A percentile compares a stretch with the other conserved stretches of the same genome.
These are phyloP conservation scores for Hypoxylon cercidicola DNA, from an alignment of 495 filamentous ascomycete genomes.

Conservation along the genomic window DNA sequence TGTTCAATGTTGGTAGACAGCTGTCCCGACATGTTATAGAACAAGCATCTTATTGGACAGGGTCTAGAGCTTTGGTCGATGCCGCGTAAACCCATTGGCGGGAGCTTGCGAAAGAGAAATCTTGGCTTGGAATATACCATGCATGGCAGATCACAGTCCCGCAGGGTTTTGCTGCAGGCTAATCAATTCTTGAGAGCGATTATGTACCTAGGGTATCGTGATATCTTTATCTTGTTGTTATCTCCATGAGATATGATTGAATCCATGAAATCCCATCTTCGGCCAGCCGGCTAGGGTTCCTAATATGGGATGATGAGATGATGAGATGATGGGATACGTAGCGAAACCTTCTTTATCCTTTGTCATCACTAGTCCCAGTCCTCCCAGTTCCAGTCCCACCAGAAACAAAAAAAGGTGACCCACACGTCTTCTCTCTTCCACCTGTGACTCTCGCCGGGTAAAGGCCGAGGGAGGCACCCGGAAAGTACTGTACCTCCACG, in stretches of 20 bases:
- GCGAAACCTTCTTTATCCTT: too few relatives aligned
- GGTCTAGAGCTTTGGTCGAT: slow-evolving; percentile 24
- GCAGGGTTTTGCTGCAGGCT: slow-evolving; percentile 39
- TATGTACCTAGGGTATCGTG: too few relatives aligned
- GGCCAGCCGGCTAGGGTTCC: too few relatives aligned
- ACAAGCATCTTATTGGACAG: slow-evolving; percentile 14
- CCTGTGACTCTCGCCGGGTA: too few relatives aligned
- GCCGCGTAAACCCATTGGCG: slow-evolving; percentile 24
- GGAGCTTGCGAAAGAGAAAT: slow-evolving; percentile 31
- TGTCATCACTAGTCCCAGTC: slow-evolving; percentile 2
- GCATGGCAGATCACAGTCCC: slow-evolving; percentile 42
- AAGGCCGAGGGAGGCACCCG: too few relatives aligned
- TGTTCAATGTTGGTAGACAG: slow-evolving; percentile 12
- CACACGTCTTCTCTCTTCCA: slow-evolving; percentile 12
- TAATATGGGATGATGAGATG: too few relatives aligned
- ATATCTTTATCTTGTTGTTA: too few relatives aligned
- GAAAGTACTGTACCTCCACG: too few relatives aligned
- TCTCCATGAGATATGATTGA: too few relatives aligned
- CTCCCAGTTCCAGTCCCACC: too few relatives aligned
- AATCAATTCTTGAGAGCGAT: slow-evolving; percentile 32
- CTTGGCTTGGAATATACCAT: slow-evolving; percentile 37
- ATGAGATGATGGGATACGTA: too few relatives aligned
- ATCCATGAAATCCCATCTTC: too few relatives aligned
- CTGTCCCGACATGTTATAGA: slow-evolving; percentile 23
- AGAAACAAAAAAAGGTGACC: slow-evolving; percentile 1